A percentile compares a stretch with the other conserved stretches of the same genome.
phyloP scores from a whole-genome alignment of 2,329 filamentous ascomycete species.

The Neofusicoccum parvum region DNA sequence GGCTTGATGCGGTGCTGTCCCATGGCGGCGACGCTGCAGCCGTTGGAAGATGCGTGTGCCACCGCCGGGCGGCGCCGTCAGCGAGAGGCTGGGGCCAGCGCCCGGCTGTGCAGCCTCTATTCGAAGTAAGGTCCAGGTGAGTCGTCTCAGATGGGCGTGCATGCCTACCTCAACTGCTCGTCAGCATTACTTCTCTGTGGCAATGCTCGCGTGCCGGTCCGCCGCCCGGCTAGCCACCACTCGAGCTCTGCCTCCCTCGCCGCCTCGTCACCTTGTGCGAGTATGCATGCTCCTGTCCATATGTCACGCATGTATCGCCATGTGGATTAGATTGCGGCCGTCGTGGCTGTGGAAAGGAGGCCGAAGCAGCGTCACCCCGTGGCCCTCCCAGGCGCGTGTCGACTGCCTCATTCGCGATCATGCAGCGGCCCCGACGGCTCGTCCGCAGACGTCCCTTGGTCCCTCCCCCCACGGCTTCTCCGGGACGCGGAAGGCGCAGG shows the following conservation, averaged over 20 bases:
- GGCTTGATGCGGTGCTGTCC: constrained; percentile 7
- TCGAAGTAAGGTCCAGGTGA: constrained; percentile 3
- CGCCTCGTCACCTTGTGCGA: neutral
- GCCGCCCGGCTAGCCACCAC: constrained; percentile 2
- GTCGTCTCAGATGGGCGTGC: neutral
- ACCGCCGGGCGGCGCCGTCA: neutral
- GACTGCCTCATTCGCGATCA: neutral
- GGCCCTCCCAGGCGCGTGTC: neutral
- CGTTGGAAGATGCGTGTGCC: constrained; percentile 5
- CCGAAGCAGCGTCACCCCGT: neutral
- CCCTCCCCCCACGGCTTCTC: neutral
- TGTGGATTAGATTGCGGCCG: constrained; percentile 8
- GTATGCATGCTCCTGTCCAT: neutral
- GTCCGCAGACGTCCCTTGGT: neutral
- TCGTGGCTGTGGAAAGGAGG: neutral
- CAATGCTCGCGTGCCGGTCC: constrained; percentile 11
- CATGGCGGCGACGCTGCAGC: constrained; percentile 1
- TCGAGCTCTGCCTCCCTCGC: neutral
- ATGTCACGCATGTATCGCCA: constrained; percentile 13
- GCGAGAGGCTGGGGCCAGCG: constrained; percentile 8
- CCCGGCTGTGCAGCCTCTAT: neutral
- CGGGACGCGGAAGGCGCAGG: neutral
- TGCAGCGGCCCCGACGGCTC: neutral
- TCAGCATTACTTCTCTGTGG: neutral
- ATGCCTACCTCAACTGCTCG: neutral